Evolutionary conservation across 129 eudicot genomes (phyloP).

Genomic region (Pseudognaphalium luteoalbum): DNA sequence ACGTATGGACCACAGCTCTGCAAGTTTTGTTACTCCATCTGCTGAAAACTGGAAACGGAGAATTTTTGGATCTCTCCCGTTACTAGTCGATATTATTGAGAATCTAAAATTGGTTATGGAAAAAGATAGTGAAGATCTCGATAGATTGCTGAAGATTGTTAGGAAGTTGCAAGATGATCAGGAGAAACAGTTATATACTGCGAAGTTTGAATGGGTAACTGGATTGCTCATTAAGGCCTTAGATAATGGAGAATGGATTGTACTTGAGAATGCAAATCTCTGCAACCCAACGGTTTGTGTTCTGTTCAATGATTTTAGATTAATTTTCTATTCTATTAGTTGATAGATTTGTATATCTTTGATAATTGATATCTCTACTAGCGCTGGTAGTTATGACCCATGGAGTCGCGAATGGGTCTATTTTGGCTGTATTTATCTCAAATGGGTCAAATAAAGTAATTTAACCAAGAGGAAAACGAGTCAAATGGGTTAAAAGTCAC

Average conservation of each 20-base stretch:
- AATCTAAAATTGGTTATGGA: constrained; percentile 37
- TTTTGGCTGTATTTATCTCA: neutral
- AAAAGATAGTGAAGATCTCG: constrained; percentile 53
- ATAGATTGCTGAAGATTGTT: constrained; percentile 44
- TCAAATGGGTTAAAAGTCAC: neutral
- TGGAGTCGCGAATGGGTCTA: neutral
- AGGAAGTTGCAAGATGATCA: constrained; percentile 53
- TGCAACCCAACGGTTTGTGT: constrained; percentile 96
- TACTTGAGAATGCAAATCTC: constrained; percentile 92
- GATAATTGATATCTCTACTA: neutral
- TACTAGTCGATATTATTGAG: constrained; percentile 60
- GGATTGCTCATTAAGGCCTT: constrained; percentile 83
- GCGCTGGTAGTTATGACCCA: neutral
- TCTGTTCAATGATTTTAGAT: neutral
- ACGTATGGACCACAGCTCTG: constrained; percentile 34
- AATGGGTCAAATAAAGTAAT: neutral
- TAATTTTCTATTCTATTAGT: neutral
- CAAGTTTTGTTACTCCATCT: constrained; percentile 37
- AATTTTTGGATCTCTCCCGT: constrained; percentile 37
- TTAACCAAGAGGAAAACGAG: neutral
- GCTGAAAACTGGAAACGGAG: constrained; percentile 37
- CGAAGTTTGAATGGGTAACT: constrained; percentile 94
- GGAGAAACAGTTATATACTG: constrained; percentile 42
- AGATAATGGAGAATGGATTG: constrained; percentile 96
- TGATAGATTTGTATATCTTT: neutral